Base-by-base conservation (phyloP, 208 protist species). In the Herpetomonas tarakana region DNA sequence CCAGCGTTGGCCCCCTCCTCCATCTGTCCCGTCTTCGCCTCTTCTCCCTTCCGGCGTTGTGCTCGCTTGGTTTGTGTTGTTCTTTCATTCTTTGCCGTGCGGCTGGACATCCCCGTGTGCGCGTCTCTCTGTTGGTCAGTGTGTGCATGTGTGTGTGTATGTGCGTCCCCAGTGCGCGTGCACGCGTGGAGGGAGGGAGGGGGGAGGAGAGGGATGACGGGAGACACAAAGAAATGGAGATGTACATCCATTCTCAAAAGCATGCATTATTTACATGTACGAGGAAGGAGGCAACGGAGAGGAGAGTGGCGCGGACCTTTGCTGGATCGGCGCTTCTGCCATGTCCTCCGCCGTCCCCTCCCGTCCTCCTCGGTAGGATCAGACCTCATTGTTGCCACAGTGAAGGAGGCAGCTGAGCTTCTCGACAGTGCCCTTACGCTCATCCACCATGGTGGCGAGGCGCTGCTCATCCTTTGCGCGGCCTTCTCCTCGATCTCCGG, bases 351-450 rank as follows among this genome's bases (percentile, higher is more conserved):
- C 9, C 14, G 35, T 41, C 35, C 6, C 9, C 35, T 14, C 35
- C n/a, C n/a, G n/a, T n/a, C n/a, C n/a, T n/a, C n/a, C n/a, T n/a
- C n/a, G n/a, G n/a, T n/a, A n/a, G n/a, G n/a, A n/a, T n/a, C n/a
- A n/a, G n/a, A n/a, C n/a, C n/a, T n/a, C n/a, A n/a, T 11, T 39
- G 9, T 49, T 53, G 12, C 41, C 41, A 27, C 65, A 22, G 53
- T 68, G 59, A 19, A 88, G 55, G 2, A 88, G 28, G 58, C 44
- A 68, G 35, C 70, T 58, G 47, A 91, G 41, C 54, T 85, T 86
- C 35, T 86, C 69, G 52, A 85, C 71, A 0, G 75, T 62, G 11
- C 55, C 55, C 2, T 66, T 61, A 31, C 85, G 81, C 50, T 89
- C 79, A 7, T 77, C 54, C 3, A 65, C 31, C 21, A 92, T 62